A percentile compares a stretch with the other conserved stretches of the same genome.
These are phyloP conservation scores for Petunia axillaris DNA, from an alignment of 257 asterid species.

Conservation along the genomic window DNA sequence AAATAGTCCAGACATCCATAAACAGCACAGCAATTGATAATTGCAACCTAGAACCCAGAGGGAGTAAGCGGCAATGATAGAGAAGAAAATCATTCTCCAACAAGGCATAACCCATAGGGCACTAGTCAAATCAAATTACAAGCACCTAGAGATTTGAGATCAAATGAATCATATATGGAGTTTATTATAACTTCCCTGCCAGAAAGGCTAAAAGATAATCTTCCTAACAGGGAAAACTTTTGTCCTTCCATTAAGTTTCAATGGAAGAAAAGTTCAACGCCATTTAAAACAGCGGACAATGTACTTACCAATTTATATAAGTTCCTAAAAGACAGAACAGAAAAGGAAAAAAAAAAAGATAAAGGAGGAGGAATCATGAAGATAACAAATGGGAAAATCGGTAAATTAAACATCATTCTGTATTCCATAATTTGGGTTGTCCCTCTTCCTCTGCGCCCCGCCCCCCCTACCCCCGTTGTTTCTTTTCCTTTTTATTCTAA, in stretches of 20 bases:
- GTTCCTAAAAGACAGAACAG: background rate
- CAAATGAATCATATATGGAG: background rate
- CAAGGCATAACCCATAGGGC: slow-evolving; percentile 1
- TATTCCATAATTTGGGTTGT: background rate
- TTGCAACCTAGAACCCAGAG: background rate
- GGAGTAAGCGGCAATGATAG: background rate
- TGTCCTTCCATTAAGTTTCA: background rate
- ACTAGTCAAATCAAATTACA: slow-evolving; percentile 16
- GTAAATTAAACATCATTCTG: slow-evolving; percentile 1
- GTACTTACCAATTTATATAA: background rate
- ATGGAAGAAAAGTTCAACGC: slow-evolving; percentile 3
- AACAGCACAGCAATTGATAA: background rate
- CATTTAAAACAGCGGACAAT: background rate
- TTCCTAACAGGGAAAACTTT: background rate
- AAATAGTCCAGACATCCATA: slow-evolving; percentile 19
- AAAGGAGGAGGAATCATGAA: slow-evolving; percentile 3
- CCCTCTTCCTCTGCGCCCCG: background rate
- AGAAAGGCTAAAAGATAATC: background rate
- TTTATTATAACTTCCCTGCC: background rate
- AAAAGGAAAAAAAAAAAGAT: background rate
- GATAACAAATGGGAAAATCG: background rate
- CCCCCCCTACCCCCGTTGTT: background rate
- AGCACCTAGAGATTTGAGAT: slow-evolving; percentile 16
- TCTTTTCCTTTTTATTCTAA: background rate
- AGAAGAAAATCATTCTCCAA: slow-evolving; percentile 15